These are phyloP conservation scores for Trypanosoma grayi DNA, from an alignment of 208 protist species.

Conservation along the genomic window DNA sequence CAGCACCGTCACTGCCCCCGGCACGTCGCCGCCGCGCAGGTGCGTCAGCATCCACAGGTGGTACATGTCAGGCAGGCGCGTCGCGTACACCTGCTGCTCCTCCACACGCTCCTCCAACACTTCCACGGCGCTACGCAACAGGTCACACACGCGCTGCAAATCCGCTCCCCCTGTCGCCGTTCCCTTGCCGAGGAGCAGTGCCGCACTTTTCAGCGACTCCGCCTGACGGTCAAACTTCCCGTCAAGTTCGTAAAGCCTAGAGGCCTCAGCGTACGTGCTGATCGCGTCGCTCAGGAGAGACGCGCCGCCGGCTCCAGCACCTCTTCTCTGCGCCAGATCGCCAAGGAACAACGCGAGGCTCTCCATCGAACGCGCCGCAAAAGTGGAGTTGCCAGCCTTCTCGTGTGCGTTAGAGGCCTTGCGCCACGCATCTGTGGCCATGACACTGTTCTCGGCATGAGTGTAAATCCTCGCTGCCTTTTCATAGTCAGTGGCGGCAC, in stretches of 20 bases:
- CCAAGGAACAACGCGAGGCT: slow-evolving; percentile 32
- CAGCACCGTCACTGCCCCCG: slow-evolving; percentile 19
- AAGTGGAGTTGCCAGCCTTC: slow-evolving; percentile 48
- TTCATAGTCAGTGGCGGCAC: slow-evolving; percentile 64
- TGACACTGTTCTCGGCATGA: slow-evolving; percentile 31
- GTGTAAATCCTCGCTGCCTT: slow-evolving; percentile 71
- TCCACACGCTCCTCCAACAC: slow-evolving; percentile 51
- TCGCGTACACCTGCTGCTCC: slow-evolving; percentile 31
- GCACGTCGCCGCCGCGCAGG: slow-evolving; percentile 41
- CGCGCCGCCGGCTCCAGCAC: neutral
- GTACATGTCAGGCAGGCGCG: slow-evolving; percentile 67
- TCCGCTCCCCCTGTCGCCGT: too few relatives aligned
- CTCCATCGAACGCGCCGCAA: slow-evolving; percentile 51
- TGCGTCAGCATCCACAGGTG: slow-evolving; percentile 37
- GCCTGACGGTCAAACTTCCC: slow-evolving; percentile 24
- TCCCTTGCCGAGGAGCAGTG: slow-evolving; percentile 20
- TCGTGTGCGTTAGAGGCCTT: slow-evolving; percentile 38
- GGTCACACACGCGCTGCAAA: slow-evolving; percentile 1
- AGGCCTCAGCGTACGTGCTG: slow-evolving; percentile 29
- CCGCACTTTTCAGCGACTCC: slow-evolving; percentile 18
- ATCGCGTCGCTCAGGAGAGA: slow-evolving; percentile 14
- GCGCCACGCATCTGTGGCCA: slow-evolving; percentile 42
- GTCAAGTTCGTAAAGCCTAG: slow-evolving; percentile 13
- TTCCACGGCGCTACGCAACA: slow-evolving; percentile 30
- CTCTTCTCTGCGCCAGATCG: slow-evolving; percentile 17